Evolutionary conservation across 1,284 basidiomycete genomes (phyloP), one percentile per base, ranked within the genome.

Genomic region (Rhizoctonia solani): DNA sequence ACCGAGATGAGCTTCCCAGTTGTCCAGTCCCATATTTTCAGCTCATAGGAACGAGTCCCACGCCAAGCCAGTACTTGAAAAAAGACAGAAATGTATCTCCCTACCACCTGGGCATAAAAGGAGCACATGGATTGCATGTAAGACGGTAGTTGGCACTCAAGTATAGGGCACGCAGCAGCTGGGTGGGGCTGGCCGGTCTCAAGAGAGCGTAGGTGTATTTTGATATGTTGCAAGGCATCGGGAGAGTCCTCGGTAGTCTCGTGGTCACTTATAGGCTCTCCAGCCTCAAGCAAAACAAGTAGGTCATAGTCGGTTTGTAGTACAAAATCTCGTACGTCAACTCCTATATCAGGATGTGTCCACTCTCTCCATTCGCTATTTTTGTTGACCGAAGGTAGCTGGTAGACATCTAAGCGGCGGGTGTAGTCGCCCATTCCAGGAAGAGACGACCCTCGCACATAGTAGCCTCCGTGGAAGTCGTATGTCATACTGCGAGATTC

Each of bases 391-490:
- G 63, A 54, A 11, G 63, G 42, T 1, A 66, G 41, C 41, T 46
- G 63, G n/a, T 47, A 47, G 19, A 66, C 19, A 19, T 66, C 50
- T 16, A 66, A 9, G 4, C 63, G 29, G 16, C 63, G 39, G 1
- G 63, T 66, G 9, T 21, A 11, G 3, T 25, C 30, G n/a, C 52
- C 29, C 11, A 13, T 21, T 34, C 32, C 32, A 27, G 4, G 21
- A 3, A 47, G 27, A 14, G 50, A 34, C 16, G 52, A 54, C 11
- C 63, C 63, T 2, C 63, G 63, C 6, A 41, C 63, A 29, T 66
- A 66, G 16, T 46, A 13, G 2, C 63, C 63, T n/a, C 63, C 63
- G 41, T 54, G 44, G 42, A 54, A 66, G 23, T 66, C 63, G 27
- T 66, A 66, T 8, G 52, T 54, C 19, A 41, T 44, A 9, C 23